Evolutionary conservation across 139 green algal species (phyloP).

Genomic region (Picochlorum costavermella): DNA sequence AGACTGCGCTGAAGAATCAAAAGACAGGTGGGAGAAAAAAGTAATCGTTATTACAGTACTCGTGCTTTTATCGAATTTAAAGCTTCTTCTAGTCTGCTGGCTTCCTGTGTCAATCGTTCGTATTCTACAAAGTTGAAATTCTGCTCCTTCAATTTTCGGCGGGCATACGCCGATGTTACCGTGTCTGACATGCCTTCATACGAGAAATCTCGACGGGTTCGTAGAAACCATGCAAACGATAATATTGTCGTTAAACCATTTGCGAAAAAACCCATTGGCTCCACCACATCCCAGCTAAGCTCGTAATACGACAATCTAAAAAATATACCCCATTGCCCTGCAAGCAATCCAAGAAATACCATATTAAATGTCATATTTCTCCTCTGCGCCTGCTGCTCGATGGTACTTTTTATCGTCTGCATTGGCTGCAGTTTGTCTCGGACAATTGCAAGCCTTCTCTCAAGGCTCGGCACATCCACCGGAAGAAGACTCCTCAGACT

Average conservation of each 20-base stretch:
- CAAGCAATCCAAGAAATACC: constrained; percentile 13
- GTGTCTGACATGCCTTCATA: constrained; percentile 9
- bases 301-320: constrained; percentile 43
- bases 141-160: neutral
- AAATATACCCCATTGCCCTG: constrained; percentile 19
- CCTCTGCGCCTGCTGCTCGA: neutral
- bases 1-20: neutral
- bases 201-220: constrained; percentile 10
- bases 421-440: constrained; percentile 18
- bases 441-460: constrained; percentile 12
- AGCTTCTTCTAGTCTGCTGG: constrained; percentile 1
- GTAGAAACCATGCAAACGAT: constrained; percentile 18
- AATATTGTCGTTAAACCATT: constrained; percentile 1
- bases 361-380: constrained; percentile 10
- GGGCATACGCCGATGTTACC: constrained; percentile 11
- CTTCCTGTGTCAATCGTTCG: constrained; percentile 13
- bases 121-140: constrained; percentile 12
- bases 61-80: constrained; percentile 11
- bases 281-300: constrained; percentile 50
- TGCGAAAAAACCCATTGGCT: constrained; percentile 21
- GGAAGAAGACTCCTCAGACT: constrained; percentile 23
- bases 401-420: neutral
- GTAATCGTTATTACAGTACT: neutral
- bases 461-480: constrained; percentile 5
- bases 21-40: neutral